Evolutionary conservation across 2,329 filamentous ascomycete genomes (phyloP).

Genomic region (Penicillium sp.): DNA sequence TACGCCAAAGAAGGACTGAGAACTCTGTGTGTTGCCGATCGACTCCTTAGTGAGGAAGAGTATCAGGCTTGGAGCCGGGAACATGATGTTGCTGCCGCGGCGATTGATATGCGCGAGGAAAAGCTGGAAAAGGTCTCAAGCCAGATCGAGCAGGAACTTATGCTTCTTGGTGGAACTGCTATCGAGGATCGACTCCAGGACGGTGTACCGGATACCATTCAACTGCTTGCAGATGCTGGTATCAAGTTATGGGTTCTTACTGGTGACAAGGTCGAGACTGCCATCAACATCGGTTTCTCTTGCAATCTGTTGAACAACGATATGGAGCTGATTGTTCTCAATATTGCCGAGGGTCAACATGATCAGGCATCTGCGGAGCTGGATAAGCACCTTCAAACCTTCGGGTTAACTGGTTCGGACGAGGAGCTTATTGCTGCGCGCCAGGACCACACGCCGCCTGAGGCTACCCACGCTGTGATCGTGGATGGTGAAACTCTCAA

Average conservation of each 20-base stretch:
- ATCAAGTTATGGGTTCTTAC: conserved; percentile 99
- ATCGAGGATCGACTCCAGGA: conserved; percentile 98
- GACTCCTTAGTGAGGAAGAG: conserved; percentile 77
- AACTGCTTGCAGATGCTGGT: conserved; percentile 84
- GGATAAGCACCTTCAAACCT: conserved; percentile 71
- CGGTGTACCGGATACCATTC: conserved; percentile 94
- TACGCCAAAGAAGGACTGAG: conserved; percentile 94
- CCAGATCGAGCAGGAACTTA: conserved; percentile 86
- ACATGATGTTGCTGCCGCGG: conserved; percentile 83
- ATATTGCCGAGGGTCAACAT: conserved; percentile 75
- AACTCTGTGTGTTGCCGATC: conserved; percentile 90
- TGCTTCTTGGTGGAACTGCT: conserved; percentile 87
- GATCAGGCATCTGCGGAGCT: conserved; percentile 70
- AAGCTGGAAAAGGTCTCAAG: conserved; percentile 90
- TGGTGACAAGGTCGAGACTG: conserved; percentile 97
- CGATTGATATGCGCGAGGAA: conserved; percentile 85
- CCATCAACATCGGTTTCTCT: conserved; percentile 99
- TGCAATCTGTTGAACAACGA: conserved; percentile 97
- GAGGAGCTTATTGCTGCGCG: conserved; percentile 80
- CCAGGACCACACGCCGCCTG: conserved; percentile 82
- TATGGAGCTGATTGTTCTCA: conserved; percentile 93
- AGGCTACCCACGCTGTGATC: conserved; percentile 86
- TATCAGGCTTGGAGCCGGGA: conserved; percentile 84
- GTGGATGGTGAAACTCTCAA: conserved; percentile 95
- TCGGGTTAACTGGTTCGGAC: conserved; percentile 81